Conservation (phyloP, 352 stramenopile genomes). For the Albugo laibachii region DNA sequence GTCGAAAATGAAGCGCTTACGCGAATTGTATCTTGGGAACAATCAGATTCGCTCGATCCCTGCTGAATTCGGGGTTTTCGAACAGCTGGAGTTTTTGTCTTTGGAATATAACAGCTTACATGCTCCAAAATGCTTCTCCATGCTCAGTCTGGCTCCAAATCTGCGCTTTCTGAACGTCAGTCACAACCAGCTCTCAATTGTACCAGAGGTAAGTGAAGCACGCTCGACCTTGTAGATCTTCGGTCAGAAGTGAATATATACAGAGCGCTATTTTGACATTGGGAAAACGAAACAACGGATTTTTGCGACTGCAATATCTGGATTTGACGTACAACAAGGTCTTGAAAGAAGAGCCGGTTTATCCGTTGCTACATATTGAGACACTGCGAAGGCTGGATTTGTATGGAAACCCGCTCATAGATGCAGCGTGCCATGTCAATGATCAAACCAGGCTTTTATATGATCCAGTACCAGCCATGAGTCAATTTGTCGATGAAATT, state of each 20-base stretch:
- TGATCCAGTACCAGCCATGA: slow-evolving; percentile 43
- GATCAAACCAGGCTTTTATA: slow-evolving; percentile 46
- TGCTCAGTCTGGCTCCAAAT: slow-evolving; percentile 39
- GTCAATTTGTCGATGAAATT: slow-evolving; percentile 9
- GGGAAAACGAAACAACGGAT: slow-evolving; percentile 35
- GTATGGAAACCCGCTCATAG: slow-evolving; percentile 49
- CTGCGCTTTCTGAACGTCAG: slow-evolving; percentile 60
- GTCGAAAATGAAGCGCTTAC: slow-evolving; percentile 48
- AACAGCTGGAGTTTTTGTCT: slow-evolving; percentile 46
- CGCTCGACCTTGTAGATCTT: background rate
- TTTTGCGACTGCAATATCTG: slow-evolving; percentile 46
- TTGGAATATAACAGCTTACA: slow-evolving; percentile 61
- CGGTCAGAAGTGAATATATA: slow-evolving; percentile 20
- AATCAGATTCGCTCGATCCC: slow-evolving; percentile 52
- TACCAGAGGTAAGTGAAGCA: slow-evolving; percentile 24
- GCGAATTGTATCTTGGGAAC: slow-evolving; percentile 53
- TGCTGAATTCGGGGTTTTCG: slow-evolving; percentile 53
- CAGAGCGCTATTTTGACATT: slow-evolving; percentile 9
- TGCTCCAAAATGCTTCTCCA: slow-evolving; percentile 38
- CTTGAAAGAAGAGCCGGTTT: slow-evolving; percentile 20
- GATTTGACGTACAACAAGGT: slow-evolving; percentile 61
- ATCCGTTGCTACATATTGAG: slow-evolving; percentile 23
- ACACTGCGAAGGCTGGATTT: slow-evolving; percentile 46
- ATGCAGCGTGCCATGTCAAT: slow-evolving; percentile 34
- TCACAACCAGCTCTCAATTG: slow-evolving; percentile 53